A percentile compares a stretch with the other conserved stretches of the same genome.
Conservation (phyloP, 164 flowering plant species). For the Macadamia tetraphylla region DNA sequence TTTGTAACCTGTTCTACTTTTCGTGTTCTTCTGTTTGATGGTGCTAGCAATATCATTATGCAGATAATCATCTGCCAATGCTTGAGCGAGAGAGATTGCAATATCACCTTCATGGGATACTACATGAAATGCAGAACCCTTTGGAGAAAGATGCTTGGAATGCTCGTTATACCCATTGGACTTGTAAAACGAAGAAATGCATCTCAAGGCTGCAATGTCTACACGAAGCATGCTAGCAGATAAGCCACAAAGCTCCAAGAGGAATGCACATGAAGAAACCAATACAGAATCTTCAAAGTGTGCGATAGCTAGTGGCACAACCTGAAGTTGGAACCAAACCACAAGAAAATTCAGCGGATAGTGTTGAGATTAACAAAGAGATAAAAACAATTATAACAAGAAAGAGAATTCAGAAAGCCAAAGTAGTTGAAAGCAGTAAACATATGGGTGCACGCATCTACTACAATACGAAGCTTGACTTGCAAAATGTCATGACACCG, state of each 20-base stretch:
- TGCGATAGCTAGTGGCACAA: slow-evolving; percentile 74
- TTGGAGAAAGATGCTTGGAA: slow-evolving; percentile 38
- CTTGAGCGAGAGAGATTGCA: slow-evolving; percentile 71
- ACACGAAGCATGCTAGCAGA: slow-evolving; percentile 74
- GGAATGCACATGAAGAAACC: slow-evolving; percentile 86
- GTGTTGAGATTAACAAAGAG: background rate
- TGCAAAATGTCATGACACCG: too few relatives aligned
- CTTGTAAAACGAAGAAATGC: slow-evolving; percentile 71
- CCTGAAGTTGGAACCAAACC: slow-evolving; percentile 38
- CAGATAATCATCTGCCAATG: slow-evolving; percentile 82
- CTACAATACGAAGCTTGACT: too few relatives aligned
- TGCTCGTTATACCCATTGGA: slow-evolving; percentile 35
- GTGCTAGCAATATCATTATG: slow-evolving; percentile 28
- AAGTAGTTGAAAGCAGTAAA: too few relatives aligned
- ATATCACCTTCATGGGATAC: slow-evolving; percentile 49
- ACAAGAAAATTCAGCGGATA: background rate
- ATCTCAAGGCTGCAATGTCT: slow-evolving; percentile 73
- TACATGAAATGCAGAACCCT: slow-evolving; percentile 49
- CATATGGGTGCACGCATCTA: too few relatives aligned
- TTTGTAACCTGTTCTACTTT: slow-evolving; percentile 14
- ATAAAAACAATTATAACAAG: background rate
- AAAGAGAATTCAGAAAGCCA: too few relatives aligned
- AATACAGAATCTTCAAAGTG: slow-evolving; percentile 75
- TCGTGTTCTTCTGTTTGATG: slow-evolving; percentile 19
- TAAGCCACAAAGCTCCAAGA: slow-evolving; percentile 93